Evolutionary conservation across 2,329 filamentous ascomycete species (phyloP).

Genomic region (Xylaria sp.): DNA sequence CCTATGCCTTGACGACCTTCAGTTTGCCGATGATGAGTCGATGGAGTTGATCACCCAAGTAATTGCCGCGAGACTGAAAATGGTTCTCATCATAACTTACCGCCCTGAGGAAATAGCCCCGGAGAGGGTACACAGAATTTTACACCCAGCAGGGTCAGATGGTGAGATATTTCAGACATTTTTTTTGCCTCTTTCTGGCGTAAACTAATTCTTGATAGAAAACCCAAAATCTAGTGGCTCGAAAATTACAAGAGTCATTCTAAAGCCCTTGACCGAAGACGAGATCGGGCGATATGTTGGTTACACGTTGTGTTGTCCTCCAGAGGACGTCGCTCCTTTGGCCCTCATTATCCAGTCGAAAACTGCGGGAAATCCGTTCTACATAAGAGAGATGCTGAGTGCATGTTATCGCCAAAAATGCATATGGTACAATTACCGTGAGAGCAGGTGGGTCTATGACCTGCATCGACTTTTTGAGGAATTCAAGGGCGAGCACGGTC

Average conservation of each 20-base stretch:
- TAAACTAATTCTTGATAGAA: slow-evolving; percentile 44
- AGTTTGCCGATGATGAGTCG: slow-evolving; percentile 88
- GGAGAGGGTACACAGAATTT: slow-evolving; percentile 59
- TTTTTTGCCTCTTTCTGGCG: not conserved
- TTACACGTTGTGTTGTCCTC: slow-evolving; percentile 75
- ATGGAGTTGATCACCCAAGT: slow-evolving; percentile 84
- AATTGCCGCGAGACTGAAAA: slow-evolving; percentile 76
- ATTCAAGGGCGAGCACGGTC: slow-evolving; percentile 79
- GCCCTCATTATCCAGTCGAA: slow-evolving; percentile 88
- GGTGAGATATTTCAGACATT: slow-evolving; percentile 42
- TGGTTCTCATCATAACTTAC: slow-evolving; percentile 81
- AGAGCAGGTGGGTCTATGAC: slow-evolving; percentile 82
- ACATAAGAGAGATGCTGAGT: slow-evolving; percentile 88
- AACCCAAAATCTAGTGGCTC: slow-evolving; percentile 54
- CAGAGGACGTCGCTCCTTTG: slow-evolving; percentile 75
- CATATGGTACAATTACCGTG: slow-evolving; percentile 88
- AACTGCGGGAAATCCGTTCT: slow-evolving; percentile 87
- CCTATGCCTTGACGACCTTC: slow-evolving; percentile 86
- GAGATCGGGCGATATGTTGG: slow-evolving; percentile 85
- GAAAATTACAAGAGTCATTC: slow-evolving; percentile 70
- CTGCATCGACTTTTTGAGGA: slow-evolving; percentile 85
- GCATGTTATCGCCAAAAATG: slow-evolving; percentile 85
- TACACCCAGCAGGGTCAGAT: slow-evolving; percentile 61
- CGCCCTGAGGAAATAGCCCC: slow-evolving; percentile 68
- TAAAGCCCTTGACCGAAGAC: slow-evolving; percentile 75